Evolutionary conservation across 2,329 filamentous ascomycete genomes (phyloP), one percentile per base, ranked within the genome.

Genomic region (Phaeosphaeria sp.): DNA sequence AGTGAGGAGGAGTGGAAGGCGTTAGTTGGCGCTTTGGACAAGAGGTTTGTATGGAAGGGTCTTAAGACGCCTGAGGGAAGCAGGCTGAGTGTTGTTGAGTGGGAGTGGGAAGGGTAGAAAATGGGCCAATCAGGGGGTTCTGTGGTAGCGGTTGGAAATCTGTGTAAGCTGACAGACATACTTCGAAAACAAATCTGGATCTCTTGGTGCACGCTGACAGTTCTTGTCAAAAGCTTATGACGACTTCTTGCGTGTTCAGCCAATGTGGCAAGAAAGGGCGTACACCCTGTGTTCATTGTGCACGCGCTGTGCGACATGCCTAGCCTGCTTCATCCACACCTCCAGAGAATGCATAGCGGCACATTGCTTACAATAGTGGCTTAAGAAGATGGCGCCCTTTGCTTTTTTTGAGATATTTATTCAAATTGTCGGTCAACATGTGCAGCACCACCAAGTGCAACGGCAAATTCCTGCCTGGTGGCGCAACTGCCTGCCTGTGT

Each of bases 11-110:
- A 79, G 1, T 84, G 81, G 78, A 74, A 75, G 62, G 60, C 59
- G 13, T 65, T 83, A 2, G 78, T 83, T 62, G 58, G 62, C 6
- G 59, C 68, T 30, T 80, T 81, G 0, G 80, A 83, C 46, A 68
- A 76, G 52, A 69, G 78, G 4, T 80, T 81, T 41, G 67, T 74
- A 1, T 69, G 81, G 15, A 63, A 46, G 9, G 55, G 47, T 2
- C 30, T 60, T 18, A 56, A 46, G 25, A 46, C 55, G 25, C 36
- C 56, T 22, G 25, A n/a, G 36, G 60, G 54, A 2, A 57, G 55
- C 3, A 50, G 21, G 33, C 53, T 63, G 21, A 46, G 46, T 1
- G 54, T 60, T 20, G 5, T 60, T 13, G 57, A 60, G 44, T 50
- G 33, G 6, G 47, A 54, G 1, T 60, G 54, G 57, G 50, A 47